phyloP scores from a whole-genome alignment of 208 protist genomes.

The Spongospora subterranea region DNA sequence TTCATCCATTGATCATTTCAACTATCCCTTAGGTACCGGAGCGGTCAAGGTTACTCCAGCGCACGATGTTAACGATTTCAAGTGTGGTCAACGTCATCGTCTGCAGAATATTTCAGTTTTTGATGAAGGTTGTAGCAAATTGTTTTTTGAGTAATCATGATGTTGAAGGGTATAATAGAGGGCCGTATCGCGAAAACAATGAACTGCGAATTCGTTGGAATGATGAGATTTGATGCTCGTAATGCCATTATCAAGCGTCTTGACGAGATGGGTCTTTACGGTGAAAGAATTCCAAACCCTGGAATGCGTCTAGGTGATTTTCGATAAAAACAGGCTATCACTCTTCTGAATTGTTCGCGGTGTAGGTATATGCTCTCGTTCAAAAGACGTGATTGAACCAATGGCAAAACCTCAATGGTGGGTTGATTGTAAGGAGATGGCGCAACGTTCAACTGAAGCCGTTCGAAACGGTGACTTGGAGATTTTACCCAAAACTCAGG shows the following conservation, averaged over 20 bases:
- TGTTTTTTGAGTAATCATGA: not conserved
- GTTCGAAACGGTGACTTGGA: slow-evolving; percentile 82
- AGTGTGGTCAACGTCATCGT: slow-evolving; percentile 92
- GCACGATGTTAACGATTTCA: slow-evolving; percentile 99
- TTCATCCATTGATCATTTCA: slow-evolving; percentile 57
- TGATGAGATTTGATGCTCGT: slow-evolving; percentile 92
- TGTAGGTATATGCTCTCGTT: slow-evolving; percentile 93
- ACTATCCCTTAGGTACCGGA: slow-evolving; percentile 88
- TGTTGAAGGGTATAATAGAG: slow-evolving; percentile 69
- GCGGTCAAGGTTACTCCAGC: slow-evolving; percentile 96
- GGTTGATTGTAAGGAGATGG: slow-evolving; percentile 87
- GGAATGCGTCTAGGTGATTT: slow-evolving; percentile 62
- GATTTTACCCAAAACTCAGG: slow-evolving; percentile 83
- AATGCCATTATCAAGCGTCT: slow-evolving; percentile 84
- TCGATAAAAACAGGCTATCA: not conserved
- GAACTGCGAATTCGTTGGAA: slow-evolving; percentile 74
- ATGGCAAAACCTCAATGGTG: slow-evolving; percentile 99
- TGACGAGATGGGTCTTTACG: slow-evolving; percentile 86
- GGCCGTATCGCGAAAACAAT: slow-evolving; percentile 89
- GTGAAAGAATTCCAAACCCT: slow-evolving; percentile 80
- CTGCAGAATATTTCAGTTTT: slow-evolving; percentile 92
- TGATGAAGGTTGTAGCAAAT: slow-evolving; percentile 81
- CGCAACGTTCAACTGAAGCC: slow-evolving; percentile 67
- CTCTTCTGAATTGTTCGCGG: slow-evolving; percentile 72
- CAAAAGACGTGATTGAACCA: slow-evolving; percentile 98